Conservation (phyloP, 257 asterid genomes). For the Plantago ovata region DNA sequence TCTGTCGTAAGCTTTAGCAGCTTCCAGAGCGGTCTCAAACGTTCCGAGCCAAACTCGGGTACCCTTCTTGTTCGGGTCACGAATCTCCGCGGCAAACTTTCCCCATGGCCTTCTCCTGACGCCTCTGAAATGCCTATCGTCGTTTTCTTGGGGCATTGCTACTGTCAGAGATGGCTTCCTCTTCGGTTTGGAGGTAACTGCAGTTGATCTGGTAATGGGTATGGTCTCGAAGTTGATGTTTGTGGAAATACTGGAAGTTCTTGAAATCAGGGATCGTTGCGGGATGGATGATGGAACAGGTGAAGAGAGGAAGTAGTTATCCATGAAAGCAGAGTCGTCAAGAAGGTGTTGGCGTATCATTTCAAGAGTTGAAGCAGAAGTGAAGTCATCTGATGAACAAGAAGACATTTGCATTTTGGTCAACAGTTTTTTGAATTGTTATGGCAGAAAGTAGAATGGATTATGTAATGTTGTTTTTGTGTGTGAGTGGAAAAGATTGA, state of each 20-base stretch:
- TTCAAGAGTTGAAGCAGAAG: constrained; percentile 63
- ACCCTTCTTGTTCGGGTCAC: constrained; percentile 68
- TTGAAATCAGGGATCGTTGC: constrained; percentile 27
- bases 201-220: constrained; percentile 20
- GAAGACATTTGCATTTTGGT: constrained; percentile 24
- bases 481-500: no score
- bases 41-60: constrained; percentile 76
- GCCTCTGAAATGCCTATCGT: constrained; percentile 51
- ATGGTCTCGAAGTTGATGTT: constrained; percentile 18
- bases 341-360: constrained; percentile 68
- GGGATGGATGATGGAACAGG: constrained; percentile 13
- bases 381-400: constrained; percentile 23
- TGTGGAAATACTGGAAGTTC: constrained; percentile 36
- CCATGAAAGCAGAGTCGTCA: constrained; percentile 54
- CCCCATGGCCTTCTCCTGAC: constrained; percentile 75
- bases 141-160: constrained; percentile 36
- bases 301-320: constrained; percentile 26
- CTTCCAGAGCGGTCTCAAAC: constrained; percentile 62
- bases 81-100: constrained; percentile 70
- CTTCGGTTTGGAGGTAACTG: constrained; percentile 18
- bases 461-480: no score
- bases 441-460: no score
- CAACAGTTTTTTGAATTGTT: not conserved
- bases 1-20: constrained; percentile 68
- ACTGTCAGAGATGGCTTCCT: constrained; percentile 63